phyloP scores from a whole-genome alignment of 495 filamentous ascomycete genomes.

The Cercophora sp. region DNA sequence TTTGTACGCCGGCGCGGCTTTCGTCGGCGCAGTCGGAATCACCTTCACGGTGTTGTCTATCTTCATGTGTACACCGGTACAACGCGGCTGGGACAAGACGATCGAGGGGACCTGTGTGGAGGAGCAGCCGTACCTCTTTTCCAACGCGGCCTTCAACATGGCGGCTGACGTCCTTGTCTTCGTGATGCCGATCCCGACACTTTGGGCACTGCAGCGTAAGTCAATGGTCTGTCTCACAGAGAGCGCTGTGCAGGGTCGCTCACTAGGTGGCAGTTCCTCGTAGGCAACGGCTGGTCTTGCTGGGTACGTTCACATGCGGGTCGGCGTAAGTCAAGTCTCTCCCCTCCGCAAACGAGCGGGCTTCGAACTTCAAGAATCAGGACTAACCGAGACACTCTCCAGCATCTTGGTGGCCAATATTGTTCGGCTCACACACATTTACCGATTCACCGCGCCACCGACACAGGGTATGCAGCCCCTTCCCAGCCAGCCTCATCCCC shows the following conservation, averaged over 20 bases:
- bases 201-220: slow-evolving; percentile 16
- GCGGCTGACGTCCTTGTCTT: slow-evolving; percentile 18
- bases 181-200: slow-evolving; percentile 16
- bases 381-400: background rate
- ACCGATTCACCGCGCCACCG: slow-evolving; percentile 1
- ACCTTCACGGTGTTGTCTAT: slow-evolving; percentile 3
- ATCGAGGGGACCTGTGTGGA: slow-evolving; percentile 2
- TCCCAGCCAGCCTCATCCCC: background rate
- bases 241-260: background rate
- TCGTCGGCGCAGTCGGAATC: slow-evolving; percentile 1
- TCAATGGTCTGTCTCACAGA: background rate
- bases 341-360: too few relatives aligned
- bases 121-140: slow-evolving; percentile 1
- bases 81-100: slow-evolving; percentile 5
- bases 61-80: slow-evolving; percentile 8
- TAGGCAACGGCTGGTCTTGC: slow-evolving; percentile 10
- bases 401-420: slow-evolving; percentile 14
- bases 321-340: slow-evolving; percentile 15
- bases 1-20: background rate
- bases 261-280: slow-evolving; percentile 6
- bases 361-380: too few relatives aligned
- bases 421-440: background rate
- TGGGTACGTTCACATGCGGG: slow-evolving; percentile 18
- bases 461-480: slow-evolving; percentile 5
- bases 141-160: slow-evolving; percentile 13